Base-by-base conservation (phyloP, 495 filamentous ascomycete genomes). In the Melanomma pulvis-pyrius region DNA sequence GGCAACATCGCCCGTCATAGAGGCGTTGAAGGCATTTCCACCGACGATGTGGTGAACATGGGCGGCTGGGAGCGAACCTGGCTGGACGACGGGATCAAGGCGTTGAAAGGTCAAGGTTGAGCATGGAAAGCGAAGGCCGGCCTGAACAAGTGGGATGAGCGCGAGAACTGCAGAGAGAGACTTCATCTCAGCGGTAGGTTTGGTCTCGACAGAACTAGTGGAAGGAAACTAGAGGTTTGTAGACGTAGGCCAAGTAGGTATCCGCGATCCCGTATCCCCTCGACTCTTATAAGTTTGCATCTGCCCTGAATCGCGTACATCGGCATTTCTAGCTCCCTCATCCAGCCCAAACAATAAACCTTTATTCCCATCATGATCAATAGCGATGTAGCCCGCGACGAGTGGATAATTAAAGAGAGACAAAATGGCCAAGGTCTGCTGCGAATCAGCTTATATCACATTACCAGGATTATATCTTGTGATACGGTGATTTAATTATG, bases 1-100 rank as follows among this genome's bases (percentile, higher is more conserved):
- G 19, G 74, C 76, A 8, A 82, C 74, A 52, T 82, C 80, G 19
- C 79, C 80, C 2, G 63, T 66, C 80, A 82, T 82, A 54, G 74
- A 74, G 9, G 78, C 75, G 62, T 81, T 80, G 75, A 82, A 82
- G 36, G 74, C 78, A 74, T 82, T 80, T 32, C 80, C 80, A 32
- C 80, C 80, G 0, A 82, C 79, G 25, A 82, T 80, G 46, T 80
- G 79, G 62, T 82, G 80, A 41, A 82, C 74, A 63, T 82, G 80
- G 6, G 80, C 65, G 17, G 79, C 79, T 7, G 79, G 77, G 22
- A 67, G 68, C 28, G 63, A 63, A 46, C 74, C 77, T 13, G 77
- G 77, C 70, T 79, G 73, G 57, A 79, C 81, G 36, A 77, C 67
- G 12, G 79, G 78, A 59, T 79, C 79, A 56, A 82, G 68, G 11